A percentile compares a stretch with the other conserved stretches of the same genome.
Evolutionary conservation across 345 rosid genomes (phyloP).

Genomic region (Eucalyptus tenuipes): DNA sequence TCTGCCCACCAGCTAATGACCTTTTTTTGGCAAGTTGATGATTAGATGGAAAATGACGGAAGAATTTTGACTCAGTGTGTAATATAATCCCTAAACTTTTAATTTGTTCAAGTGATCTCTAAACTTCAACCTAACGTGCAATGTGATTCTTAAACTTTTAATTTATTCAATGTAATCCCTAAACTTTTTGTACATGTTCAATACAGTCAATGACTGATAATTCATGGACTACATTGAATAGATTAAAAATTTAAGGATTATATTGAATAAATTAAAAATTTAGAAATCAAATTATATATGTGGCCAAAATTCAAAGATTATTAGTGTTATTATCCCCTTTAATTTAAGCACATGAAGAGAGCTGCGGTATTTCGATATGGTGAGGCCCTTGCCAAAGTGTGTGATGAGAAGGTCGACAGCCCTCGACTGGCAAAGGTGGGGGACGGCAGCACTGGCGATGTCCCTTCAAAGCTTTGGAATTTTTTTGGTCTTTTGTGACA

Average conservation of each 20-base stretch:
- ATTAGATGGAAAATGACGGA: too few species aligned
- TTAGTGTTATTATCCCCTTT: rapidly evolving
- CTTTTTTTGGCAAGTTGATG: too few species aligned
- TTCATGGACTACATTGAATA: too few species aligned
- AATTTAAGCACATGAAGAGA: neutral
- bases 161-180: rapidly evolving
- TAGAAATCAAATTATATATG: too few species aligned
- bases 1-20: too few species aligned
- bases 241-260: rapidly evolving
- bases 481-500: neutral
- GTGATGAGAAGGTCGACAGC: neutral
- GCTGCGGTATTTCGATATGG: neutral
- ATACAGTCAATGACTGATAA: rapidly evolving
- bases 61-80: rapidly evolving
- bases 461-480: neutral
- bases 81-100: rapidly evolving
- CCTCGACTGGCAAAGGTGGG: neutral
- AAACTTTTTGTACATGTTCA: rapidly evolving
- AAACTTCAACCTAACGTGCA: rapidly evolving
- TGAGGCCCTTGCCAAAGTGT: neutral
- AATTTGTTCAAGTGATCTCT: rapidly evolving
- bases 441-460: neutral
- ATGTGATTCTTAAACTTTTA: too few species aligned
- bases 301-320: rapidly evolving
- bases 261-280: rapidly evolving